Base-by-base conservation (phyloP, 2,329 filamentous ascomycete species). In the Diaporthe helianthi region DNA sequence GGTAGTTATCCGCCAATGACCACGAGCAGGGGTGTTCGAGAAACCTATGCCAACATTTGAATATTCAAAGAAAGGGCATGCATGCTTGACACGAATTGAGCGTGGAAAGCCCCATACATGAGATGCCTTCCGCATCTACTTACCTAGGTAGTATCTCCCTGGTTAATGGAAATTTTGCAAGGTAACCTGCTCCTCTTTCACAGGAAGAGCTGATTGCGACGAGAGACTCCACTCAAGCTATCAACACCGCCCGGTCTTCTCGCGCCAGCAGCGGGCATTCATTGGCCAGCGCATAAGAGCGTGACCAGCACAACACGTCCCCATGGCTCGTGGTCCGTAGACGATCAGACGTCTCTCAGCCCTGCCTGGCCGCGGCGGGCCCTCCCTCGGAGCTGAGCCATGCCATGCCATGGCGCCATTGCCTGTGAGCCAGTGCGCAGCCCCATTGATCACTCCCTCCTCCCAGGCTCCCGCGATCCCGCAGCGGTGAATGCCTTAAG, bases 401-500 rank as follows among this genome's bases (percentile, higher is more conserved):
- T 3, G n/a, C 13, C 22, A 9, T 22, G n/a, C 24, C 3, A 8
- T 24, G 22, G 52, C 31, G 38, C 1, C 33, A 7, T 15, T 58
- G 13, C 33, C 19, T 12, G 10, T 7, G 38, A 24, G 55, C 41
- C 19, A 22, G 10, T 15, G 8, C 2, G 17, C 6, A 36, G 19
- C 10, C n/a, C 19, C 29, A 12, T n/a, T n/a, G n/a, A 29, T 63
- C 36, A 63, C 7, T 63, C 29, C 19, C 38, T 41, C n/a, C 26
- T 47, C 17, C 6, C n/a, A 49, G 58, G 8, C 13, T 22, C 58
- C 12, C 29, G 41, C n/a, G 44, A 36, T n/a, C 58, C 41, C 51
- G 15, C 36, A 36, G 58, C 24, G n/a, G 38, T 13, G 10, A 76
- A 71, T 4, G 72, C 71, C 51, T 72, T 74, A 55, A 79, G 69